These are phyloP conservation scores for Bocquillonia castaneifolia DNA, from an alignment of 441 rosid species.

Conservation along the genomic window DNA sequence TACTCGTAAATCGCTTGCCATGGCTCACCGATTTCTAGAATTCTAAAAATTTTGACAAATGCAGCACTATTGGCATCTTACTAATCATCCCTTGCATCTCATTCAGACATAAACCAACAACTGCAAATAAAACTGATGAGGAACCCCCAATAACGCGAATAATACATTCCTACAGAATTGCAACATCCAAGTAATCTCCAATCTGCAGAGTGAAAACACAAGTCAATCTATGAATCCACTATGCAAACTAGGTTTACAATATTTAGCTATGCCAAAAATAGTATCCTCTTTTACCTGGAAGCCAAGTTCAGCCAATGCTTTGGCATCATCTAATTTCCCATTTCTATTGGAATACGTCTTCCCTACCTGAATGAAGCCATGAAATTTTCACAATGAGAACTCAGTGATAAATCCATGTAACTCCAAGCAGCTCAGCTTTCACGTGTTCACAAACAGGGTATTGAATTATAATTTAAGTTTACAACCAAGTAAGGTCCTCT, in stretches of 20 bases:
- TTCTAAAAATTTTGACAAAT: not conserved
- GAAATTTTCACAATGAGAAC: conserved; percentile 5
- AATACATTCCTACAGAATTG: conserved; percentile 40
- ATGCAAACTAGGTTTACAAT: not conserved
- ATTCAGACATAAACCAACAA: not conserved
- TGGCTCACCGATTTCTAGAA: not conserved
- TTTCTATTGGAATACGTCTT: conserved; percentile 61
- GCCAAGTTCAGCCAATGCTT: conserved; percentile 62
- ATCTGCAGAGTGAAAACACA: conserved; percentile 40
- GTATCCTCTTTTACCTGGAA: conserved; percentile 52
- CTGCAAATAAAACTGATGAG: conserved; percentile 1
- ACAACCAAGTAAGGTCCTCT: not conserved
- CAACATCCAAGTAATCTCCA: conserved; percentile 92
- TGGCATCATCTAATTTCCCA: conserved; percentile 64
- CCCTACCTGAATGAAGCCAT: conserved; percentile 55
- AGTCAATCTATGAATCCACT: conserved; percentile 11
- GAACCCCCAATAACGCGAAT: not conserved
- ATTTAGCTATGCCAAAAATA: not conserved
- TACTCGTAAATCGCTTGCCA: not conserved
- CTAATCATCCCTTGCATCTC: not conserved
- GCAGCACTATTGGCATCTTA: not conserved
- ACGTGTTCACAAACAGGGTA: not conserved
- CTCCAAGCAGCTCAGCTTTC: not conserved
- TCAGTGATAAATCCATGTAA: not conserved
- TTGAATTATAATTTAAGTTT: not conserved